Conservation (phyloP, 1,284 basidiomycete genomes). For the Erythrobasidium hasegawianum region DNA sequence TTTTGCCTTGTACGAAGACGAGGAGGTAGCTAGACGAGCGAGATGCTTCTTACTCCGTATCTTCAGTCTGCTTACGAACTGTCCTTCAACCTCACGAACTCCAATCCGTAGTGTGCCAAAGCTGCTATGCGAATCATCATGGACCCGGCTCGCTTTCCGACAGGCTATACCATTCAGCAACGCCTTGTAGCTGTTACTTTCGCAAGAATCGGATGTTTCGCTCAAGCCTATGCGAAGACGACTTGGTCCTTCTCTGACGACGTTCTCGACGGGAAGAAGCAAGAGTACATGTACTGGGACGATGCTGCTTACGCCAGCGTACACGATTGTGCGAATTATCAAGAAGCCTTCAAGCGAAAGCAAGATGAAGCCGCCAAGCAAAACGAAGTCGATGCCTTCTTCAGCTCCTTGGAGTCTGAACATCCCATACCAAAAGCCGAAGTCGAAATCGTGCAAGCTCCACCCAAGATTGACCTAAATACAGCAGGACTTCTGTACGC, state of each 20-base stretch:
- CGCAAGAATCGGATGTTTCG: slow-evolving; percentile 59
- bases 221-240: slow-evolving; percentile 25
- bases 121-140: slow-evolving; percentile 24
- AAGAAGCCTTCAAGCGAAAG: slow-evolving; percentile 3
- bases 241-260: slow-evolving; percentile 32
- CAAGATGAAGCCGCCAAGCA: slow-evolving; percentile 33
- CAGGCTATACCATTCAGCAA: slow-evolving; percentile 79
- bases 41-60: neutral
- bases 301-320: slow-evolving; percentile 28
- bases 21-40: slow-evolving; percentile 57
- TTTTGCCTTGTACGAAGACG: slow-evolving; percentile 82
- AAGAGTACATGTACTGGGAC: slow-evolving; percentile 37
- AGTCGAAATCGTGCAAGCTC: slow-evolving; percentile 5
- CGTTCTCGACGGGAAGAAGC: slow-evolving; percentile 13
- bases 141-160: slow-evolving; percentile 67
- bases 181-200: slow-evolving; percentile 81
- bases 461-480: slow-evolving; percentile 15
- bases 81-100: neutral
- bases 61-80: neutral
- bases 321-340: slow-evolving; percentile 18
- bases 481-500: slow-evolving; percentile 31
- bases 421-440: neutral
- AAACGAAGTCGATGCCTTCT: slow-evolving; percentile 44
- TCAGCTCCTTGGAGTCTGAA: slow-evolving; percentile 41
- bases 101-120: slow-evolving; percentile 27